phyloP scores from a whole-genome alignment of 1,284 basidiomycete species.

The Ustilago trichophora region DNA sequence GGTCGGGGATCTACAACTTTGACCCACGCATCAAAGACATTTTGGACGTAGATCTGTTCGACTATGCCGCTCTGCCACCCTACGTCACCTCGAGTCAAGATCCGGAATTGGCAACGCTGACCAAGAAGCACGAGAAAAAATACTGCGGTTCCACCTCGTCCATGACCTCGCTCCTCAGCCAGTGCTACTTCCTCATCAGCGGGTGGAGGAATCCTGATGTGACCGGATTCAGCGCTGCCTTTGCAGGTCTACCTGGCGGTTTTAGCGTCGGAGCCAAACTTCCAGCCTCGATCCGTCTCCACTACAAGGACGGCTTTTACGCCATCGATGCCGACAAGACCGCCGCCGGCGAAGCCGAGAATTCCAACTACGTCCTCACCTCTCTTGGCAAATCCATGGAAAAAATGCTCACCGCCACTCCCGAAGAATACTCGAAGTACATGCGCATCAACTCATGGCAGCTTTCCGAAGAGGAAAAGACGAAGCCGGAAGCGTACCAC shows the following conservation, averaged over 20 bases:
- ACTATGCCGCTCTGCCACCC: slow-evolving; percentile 79
- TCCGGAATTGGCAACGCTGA: slow-evolving; percentile 75
- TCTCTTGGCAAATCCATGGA: slow-evolving; percentile 84
- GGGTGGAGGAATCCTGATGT: slow-evolving; percentile 64
- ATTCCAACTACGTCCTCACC: slow-evolving; percentile 62
- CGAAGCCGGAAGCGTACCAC: slow-evolving; percentile 66
- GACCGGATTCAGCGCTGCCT: slow-evolving; percentile 68
- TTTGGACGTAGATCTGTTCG: slow-evolving; percentile 85
- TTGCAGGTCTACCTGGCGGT: slow-evolving; percentile 72
- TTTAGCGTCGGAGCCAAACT: slow-evolving; percentile 85
- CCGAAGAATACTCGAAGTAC: slow-evolving; percentile 75
- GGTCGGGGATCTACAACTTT: slow-evolving; percentile 88
- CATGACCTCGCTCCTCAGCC: slow-evolving; percentile 81
- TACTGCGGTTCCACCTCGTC: slow-evolving; percentile 95
- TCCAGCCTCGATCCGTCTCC: slow-evolving; percentile 78
- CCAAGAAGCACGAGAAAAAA: slow-evolving; percentile 72
- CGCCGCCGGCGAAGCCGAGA: slow-evolving; percentile 47
- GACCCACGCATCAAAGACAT: slow-evolving; percentile 76
- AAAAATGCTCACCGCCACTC: slow-evolving; percentile 80
- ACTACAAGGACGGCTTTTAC: slow-evolving; percentile 71
- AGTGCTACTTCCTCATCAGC: slow-evolving; percentile 78
- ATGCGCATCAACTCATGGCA: slow-evolving; percentile 69
- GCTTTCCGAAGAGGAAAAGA: slow-evolving; percentile 65
- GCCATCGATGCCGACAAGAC: slow-evolving; percentile 79
- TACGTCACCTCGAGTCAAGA: slow-evolving; percentile 87